phyloP scores from a whole-genome alignment of 768 basidiomycete genomes.

The Mycena alexandri region DNA sequence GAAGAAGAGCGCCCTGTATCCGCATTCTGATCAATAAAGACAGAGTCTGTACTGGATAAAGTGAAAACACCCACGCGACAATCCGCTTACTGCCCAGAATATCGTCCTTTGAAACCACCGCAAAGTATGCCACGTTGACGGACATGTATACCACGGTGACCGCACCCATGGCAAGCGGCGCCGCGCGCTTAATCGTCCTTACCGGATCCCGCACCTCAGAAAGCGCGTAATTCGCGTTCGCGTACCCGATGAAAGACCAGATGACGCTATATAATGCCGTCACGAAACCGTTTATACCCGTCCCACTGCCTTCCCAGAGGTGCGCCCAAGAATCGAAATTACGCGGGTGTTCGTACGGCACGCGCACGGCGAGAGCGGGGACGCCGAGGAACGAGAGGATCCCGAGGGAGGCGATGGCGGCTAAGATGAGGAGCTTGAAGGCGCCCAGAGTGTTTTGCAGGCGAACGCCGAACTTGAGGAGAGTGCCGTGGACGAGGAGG shows the following conservation, averaged over 20 bases:
- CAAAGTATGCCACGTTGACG: slow-evolving; percentile 81
- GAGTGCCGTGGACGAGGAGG: slow-evolving; percentile 67
- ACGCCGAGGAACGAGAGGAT: slow-evolving; percentile 62
- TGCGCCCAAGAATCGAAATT: slow-evolving; percentile 68
- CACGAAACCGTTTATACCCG: slow-evolving; percentile 70
- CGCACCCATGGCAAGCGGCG: slow-evolving; percentile 71
- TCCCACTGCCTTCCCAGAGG: slow-evolving; percentile 74
- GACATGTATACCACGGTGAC: slow-evolving; percentile 73
- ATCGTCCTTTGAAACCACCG: slow-evolving; percentile 77
- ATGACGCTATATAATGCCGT: slow-evolving; percentile 78
- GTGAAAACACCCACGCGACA: slow-evolving; percentile 65
- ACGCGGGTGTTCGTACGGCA: slow-evolving; percentile 64
- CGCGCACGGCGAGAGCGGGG: slow-evolving; percentile 62
- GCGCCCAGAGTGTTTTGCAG: slow-evolving; percentile 74
- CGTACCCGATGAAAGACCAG: slow-evolving; percentile 82
- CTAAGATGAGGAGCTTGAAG: slow-evolving; percentile 71
- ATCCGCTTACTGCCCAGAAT: slow-evolving; percentile 74
- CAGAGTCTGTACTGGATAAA: not conserved
- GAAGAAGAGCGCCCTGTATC: slow-evolving; percentile 75
- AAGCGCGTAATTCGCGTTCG: slow-evolving; percentile 80
- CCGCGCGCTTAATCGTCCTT: slow-evolving; percentile 77
- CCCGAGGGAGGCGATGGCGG: slow-evolving; percentile 65
- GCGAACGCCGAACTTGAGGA: slow-evolving; percentile 66
- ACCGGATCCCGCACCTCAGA: slow-evolving; percentile 80
- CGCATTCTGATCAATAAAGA: not conserved